Evolutionary conservation across 1,284 basidiomycete genomes (phyloP).

Genomic region (Tremellales sp.): DNA sequence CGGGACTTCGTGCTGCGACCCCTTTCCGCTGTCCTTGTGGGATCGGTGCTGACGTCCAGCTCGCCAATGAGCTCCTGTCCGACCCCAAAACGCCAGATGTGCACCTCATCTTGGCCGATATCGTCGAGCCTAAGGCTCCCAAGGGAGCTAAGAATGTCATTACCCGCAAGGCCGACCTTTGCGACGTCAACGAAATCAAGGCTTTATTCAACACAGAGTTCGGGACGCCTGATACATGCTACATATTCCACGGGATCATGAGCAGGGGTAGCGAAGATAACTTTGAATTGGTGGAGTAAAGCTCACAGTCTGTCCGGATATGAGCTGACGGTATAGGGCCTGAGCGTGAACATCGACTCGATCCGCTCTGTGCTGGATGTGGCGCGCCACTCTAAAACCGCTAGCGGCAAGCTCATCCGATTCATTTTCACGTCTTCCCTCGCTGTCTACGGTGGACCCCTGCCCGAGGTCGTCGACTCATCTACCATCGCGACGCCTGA

Average conservation of each 20-base stretch:
- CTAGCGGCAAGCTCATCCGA: constrained; percentile 45
- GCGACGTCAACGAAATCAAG: constrained; percentile 50
- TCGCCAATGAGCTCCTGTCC: constrained; percentile 34
- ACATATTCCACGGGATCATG: constrained; percentile 64
- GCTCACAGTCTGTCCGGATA: neutral
- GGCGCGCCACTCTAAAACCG: constrained; percentile 44
- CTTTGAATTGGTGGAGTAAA: no score
- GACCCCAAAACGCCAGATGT: constrained; percentile 41
- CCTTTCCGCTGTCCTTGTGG: no score
- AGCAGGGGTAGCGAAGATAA: constrained; percentile 60
- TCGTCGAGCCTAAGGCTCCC: constrained; percentile 54
- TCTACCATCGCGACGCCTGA: constrained; percentile 58
- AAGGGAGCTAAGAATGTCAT: constrained; percentile 44
- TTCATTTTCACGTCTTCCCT: constrained; percentile 63
- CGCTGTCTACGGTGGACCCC: constrained; percentile 62
- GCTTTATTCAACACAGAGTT: constrained; percentile 46
- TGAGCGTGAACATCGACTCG: constrained; percentile 58
- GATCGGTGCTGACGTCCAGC: constrained; percentile 12
- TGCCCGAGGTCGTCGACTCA: constrained; percentile 55
- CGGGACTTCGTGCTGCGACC: no score
- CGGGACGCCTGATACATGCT: constrained; percentile 45
- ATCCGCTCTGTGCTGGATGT: constrained; percentile 56
- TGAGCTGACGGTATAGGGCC: neutral
- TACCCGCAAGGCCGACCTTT: constrained; percentile 55
- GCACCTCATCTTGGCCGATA: constrained; percentile 45